These are phyloP conservation scores for Saccharum spontaneum DNA, from an alignment of 176 grass and related monocot genomes.

Conservation along the genomic window DNA sequence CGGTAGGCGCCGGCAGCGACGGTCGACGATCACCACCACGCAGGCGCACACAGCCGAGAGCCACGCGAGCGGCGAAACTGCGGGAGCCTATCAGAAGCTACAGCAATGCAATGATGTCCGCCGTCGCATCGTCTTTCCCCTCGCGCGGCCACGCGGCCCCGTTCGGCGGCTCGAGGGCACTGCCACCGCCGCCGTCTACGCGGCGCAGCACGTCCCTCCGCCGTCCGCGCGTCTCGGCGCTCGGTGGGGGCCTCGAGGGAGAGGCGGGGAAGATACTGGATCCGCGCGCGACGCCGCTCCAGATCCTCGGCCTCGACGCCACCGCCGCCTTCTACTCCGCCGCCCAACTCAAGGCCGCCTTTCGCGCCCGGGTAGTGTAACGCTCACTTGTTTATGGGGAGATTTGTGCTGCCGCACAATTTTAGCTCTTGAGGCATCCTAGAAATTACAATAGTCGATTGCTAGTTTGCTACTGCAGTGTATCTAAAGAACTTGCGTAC, in stretches of 20 bases:
- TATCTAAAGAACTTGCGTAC: background rate
- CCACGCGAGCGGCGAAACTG: background rate
- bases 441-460: background rate
- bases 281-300: conserved; percentile 51
- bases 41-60: background rate
- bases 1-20: background rate
- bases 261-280: conserved; percentile 48
- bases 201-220: background rate
- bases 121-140: background rate
- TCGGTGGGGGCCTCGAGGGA: background rate
- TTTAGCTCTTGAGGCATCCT: background rate
- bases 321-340: conserved; percentile 34
- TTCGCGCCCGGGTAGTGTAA: conserved; percentile 48
- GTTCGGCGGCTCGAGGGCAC: background rate
- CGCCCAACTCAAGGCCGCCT: conserved; percentile 58
- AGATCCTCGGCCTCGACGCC: conserved; percentile 54
- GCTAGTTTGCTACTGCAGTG: background rate
- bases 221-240: conserved; percentile 5
- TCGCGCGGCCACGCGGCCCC: background rate
- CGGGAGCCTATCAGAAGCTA: too few relatives aligned
- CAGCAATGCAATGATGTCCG: conserved; percentile 15
- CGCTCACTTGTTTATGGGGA: background rate
- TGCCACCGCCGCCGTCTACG: background rate
- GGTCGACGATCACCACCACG: background rate
- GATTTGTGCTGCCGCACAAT: background rate